phyloP scores from a whole-genome alignment of 768 basidiomycete species.

The Termitomyces sp. region DNA sequence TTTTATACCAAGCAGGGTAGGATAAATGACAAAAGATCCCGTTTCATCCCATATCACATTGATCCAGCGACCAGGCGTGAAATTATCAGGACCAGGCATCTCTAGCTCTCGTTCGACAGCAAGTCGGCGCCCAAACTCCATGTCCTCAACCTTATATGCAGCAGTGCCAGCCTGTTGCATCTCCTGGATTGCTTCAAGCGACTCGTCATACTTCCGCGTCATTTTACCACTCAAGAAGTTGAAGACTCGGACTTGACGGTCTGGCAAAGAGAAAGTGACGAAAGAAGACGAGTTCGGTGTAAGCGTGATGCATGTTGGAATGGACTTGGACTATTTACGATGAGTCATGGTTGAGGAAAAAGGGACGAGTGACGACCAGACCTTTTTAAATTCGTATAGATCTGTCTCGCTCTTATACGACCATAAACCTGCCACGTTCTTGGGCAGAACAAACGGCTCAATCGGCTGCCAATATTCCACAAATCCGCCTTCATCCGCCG shows the following conservation, averaged over 20 bases:
- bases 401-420: constrained; percentile 88
- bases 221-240: constrained; percentile 87
- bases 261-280: constrained; percentile 88
- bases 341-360: neutral
- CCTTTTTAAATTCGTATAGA: constrained; percentile 98
- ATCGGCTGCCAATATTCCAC: constrained; percentile 93
- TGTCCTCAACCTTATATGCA: constrained; percentile 89
- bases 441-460: constrained; percentile 85
- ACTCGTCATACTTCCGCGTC: constrained; percentile 92
- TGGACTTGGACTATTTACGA: constrained; percentile 69
- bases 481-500: constrained; percentile 92
- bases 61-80: constrained; percentile 69
- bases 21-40: constrained; percentile 90
- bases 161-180: constrained; percentile 99
- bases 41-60: constrained; percentile 98
- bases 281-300: constrained; percentile 89
- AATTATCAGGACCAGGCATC: constrained; percentile 68
- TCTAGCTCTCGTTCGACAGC: constrained; percentile 91
- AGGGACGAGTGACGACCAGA: constrained; percentile 17
- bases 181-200: constrained; percentile 86
- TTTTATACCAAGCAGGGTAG: constrained; percentile 92
- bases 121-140: constrained; percentile 98
- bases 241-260: constrained; percentile 92
- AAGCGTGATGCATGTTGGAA: constrained; percentile 86
- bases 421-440: constrained; percentile 77